Base-by-base conservation (phyloP, 495 filamentous ascomycete genomes). In the Echria macrotheca region DNA sequence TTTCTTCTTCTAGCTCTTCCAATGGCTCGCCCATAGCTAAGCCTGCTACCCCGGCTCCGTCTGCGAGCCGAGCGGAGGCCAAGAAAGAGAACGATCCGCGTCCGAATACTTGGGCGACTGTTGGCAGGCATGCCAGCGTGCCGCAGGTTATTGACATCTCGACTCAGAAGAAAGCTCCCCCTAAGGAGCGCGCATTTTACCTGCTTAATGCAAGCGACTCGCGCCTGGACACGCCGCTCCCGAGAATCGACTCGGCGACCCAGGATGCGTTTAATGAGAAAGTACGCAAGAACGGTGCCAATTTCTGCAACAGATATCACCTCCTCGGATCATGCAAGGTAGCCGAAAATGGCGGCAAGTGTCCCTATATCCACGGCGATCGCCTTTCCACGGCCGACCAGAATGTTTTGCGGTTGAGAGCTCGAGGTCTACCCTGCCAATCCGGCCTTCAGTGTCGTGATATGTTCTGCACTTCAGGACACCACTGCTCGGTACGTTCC, bases 251-350 rank as follows among this genome's bases (percentile, higher is more conserved):
- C 18, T 5, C 22, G 0, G 15, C 19, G 2, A 55, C 58, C 1
- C 53, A 61, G 5, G 44, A 52, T n/a, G 32, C 47, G 5, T 44
- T 67, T 18, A 50, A 50, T 2, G 61, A 68, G 10, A 58, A 58
- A 3, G 38, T 38, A 5, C 47, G 44, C 4, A 58, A 31, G 11
- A 64, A 64, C 17, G 52, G 50, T 3, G 49, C 44, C 25, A 65
- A 66, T 31, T 60, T 60, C 32, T 72, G 69, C 49, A 70, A 72
- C 48, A 28, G 54, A 7, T 67, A 44, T 41, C 66, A 72, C 29
- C 45, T 72, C 2, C 47, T 36, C 10, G 56, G 54, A 7, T 26
- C 4, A 11, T 72, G 69, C 55, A 56, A 49, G 29, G 17, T 19
- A 8, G 18, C 21, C 5, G 46, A 48, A 4, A 17, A 12, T 11